phyloP scores from a whole-genome alignment of 495 filamentous ascomycete species.

The Aspergillus egyptiacus region DNA sequence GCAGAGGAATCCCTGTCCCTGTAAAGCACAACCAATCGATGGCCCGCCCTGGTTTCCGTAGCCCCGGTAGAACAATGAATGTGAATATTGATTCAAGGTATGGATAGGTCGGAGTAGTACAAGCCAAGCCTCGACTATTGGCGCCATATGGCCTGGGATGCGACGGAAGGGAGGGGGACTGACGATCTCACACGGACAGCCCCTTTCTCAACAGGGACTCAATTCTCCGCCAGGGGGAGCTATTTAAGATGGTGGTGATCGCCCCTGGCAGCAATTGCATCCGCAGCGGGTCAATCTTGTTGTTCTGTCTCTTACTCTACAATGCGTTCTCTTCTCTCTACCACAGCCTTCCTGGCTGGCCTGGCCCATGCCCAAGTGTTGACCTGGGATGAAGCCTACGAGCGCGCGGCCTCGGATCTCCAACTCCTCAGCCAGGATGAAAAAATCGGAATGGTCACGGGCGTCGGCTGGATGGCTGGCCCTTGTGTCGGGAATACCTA shows the following conservation, averaged over 20 bases:
- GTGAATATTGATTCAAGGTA: too few relatives aligned
- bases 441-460: slow-evolving; percentile 80
- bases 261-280: not conserved
- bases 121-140: not conserved
- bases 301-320: not conserved
- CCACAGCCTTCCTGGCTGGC: not conserved
- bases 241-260: not conserved
- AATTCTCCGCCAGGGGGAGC: not conserved
- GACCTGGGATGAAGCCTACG: slow-evolving; percentile 9
- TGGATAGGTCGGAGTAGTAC: too few relatives aligned
- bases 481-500: slow-evolving; percentile 72
- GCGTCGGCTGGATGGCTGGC: slow-evolving; percentile 67
- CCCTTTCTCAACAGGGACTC: not conserved
- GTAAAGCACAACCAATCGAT: not conserved
- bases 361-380: not conserved
- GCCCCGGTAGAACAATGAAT: not conserved
- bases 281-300: not conserved
- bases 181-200: not conserved
- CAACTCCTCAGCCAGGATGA: slow-evolving; percentile 58
- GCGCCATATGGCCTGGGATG: not conserved
- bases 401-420: slow-evolving; percentile 1
- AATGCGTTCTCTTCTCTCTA: not conserved
- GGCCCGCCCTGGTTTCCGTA: not conserved
- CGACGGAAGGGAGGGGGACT: too few relatives aligned
- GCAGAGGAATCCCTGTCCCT: not conserved